Evolutionary conservation across 2,329 filamentous ascomycete genomes (phyloP), one percentile per base, ranked within the genome.

Genomic region (Colletotrichum navitas): DNA sequence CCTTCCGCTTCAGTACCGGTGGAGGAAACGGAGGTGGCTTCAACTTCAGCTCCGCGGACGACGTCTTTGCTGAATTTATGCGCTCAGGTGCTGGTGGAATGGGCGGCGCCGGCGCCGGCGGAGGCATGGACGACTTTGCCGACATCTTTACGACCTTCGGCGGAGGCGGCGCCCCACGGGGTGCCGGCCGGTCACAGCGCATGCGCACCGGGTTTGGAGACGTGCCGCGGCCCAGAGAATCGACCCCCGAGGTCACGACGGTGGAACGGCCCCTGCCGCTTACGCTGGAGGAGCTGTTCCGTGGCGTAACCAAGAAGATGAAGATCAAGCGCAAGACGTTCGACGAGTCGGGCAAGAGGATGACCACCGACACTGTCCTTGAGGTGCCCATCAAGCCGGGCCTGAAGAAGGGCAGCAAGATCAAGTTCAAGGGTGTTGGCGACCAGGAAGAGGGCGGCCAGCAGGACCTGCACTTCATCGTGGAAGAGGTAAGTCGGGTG

Each of bases 321-420:
- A 97, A 96, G 85, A 97, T 98, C 75, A 98, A 97, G 86, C 90
- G 95, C 78, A 98, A 98, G 89, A 94, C 92, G 24, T 98, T 94
- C 80, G 96, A 99, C 81, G 86, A 91, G 26, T 91, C 88, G 0
- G 94, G 94, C 69, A 97, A 97, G 85, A 91, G 94, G 76, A 93
- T 90, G 54, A 92, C 92, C 3, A 93, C 95, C 72, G 96, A 99
- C 77, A 93, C 95, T 78, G 94, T 98, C 24, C 85, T 99, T 39
- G 94, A 97, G 79, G 95, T 98, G 63, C 94, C 94, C 58, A 97
- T 99, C 84, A 98, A 98, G 84, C 91, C 94, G 7, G 96, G 96
- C 71, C 84, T 98, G 82, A 98, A 98, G 84, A 95, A 97, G 77
- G 96, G 96, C 39, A 97, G 94, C 78, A 99, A 98, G 87, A 97